Evolutionary conservation across 306 rosid species (phyloP), one percentile per base, ranked within the genome.

Genomic region (Vachellia pachyceras): DNA sequence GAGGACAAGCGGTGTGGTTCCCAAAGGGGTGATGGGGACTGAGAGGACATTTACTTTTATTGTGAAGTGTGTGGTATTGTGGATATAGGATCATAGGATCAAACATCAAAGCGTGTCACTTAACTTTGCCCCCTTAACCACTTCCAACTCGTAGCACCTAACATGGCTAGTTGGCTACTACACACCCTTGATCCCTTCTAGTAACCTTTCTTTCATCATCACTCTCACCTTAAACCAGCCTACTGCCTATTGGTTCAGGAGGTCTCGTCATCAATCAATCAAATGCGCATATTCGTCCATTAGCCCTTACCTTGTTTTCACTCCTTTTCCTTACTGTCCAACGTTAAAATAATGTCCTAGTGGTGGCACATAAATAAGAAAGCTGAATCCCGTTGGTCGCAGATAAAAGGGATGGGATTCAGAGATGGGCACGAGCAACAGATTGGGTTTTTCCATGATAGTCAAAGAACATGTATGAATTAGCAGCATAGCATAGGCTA

Each of bases 11-110:
- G 68, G 73, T 37, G 72, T 73, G 81, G 29, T 23, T 45, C 40
- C 40, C 14, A 86, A 58, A 57, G 13, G 25, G 55, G 47, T 49
- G 87, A 86, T 42, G 17, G 87, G 73, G 89, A 86, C 83, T 60
- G 20, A 73, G 22, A 68, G 7, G 40, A 70, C 85, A 13, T 73
- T 36, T 77, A 73, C 80, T 55, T 78, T 50, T 67, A 58, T 57
- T 20, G 36, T 3, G 17, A 52, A 35, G 63, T 37, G 37, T 37
- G 37, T 58, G 60, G 77, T 82, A 84, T 9, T 46, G 65, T 74
- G 33, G 82, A 50, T 70, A 4, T 50, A 73, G 81, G 80, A 72
- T 58, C 7, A n/a, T 60, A 67, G 81, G 49, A 73, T n/a, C 76
- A 13, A 58, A 61, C 35, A 67, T n/a, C 78, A 13, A 67, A 61